Evolutionary conservation across 108 stramenopile species (phyloP).

Genomic region (Cyclotella kingstonii): DNA sequence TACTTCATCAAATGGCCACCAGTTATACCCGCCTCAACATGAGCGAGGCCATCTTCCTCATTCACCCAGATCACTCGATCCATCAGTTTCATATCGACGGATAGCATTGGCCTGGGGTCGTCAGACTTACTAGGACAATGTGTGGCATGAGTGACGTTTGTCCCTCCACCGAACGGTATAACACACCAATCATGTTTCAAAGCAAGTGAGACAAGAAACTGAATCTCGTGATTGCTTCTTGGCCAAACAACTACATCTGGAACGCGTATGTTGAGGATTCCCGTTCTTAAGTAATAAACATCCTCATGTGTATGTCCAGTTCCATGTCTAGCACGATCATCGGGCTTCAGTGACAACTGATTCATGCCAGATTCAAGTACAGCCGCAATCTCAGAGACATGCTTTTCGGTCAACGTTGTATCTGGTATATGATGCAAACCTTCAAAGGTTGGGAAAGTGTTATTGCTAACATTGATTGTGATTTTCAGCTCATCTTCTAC

Average conservation of each 20-base stretch:
- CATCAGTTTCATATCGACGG: constrained; percentile 90
- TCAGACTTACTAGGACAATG: constrained; percentile 59
- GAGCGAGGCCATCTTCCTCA: constrained; percentile 80
- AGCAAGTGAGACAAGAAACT: constrained; percentile 56
- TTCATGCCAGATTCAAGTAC: constrained; percentile 15
- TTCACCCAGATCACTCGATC: constrained; percentile 75
- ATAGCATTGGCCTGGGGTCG: constrained; percentile 84
- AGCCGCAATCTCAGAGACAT: constrained; percentile 12
- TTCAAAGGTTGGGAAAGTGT: constrained; percentile 20
- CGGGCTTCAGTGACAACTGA: constrained; percentile 36
- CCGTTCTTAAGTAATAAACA: constrained; percentile 67
- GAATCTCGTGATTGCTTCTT: constrained; percentile 49
- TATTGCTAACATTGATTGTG: constrained; percentile 49
- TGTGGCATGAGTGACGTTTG: constrained; percentile 86
- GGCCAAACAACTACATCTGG: constrained; percentile 88
- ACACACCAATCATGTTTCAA: constrained; percentile 66
- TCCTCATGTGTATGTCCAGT: constrained; percentile 88
- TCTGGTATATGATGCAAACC: constrained; percentile 10
- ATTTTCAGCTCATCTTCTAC: constrained; percentile 68
- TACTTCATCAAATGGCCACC: constrained; percentile 69
- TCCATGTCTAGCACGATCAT: constrained; percentile 71
- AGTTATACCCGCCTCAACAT: constrained; percentile 88
- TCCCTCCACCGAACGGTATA: constrained; percentile 95
- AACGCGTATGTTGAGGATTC: constrained; percentile 47
- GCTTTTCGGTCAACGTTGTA: constrained; percentile 11